These are phyloP conservation scores for Biscogniauxia sp. DNA, from an alignment of 2,329 filamentous ascomycete species.

Conservation along the genomic window DNA sequence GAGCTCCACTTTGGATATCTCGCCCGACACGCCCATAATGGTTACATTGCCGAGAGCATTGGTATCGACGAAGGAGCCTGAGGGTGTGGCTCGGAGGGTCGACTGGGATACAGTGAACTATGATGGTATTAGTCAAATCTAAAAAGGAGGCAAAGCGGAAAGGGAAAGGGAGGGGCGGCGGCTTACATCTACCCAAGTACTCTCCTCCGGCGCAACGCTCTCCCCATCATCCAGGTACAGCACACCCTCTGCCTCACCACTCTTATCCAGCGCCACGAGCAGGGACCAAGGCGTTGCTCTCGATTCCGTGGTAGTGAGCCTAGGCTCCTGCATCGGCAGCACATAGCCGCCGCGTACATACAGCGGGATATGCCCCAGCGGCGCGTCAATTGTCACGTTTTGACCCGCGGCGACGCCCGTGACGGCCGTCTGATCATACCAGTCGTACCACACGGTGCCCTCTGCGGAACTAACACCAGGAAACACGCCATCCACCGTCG, in stretches of 20 bases:
- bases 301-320: constrained; percentile 62
- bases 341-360: constrained; percentile 67
- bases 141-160: not conserved
- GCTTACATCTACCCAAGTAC: constrained; percentile 50
- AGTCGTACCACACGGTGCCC: constrained; percentile 72
- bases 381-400: constrained; percentile 41
- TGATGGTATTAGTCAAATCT: too few relatives aligned
- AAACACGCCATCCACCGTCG: constrained; percentile 65
- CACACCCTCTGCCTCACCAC: constrained; percentile 56
- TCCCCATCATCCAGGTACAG: constrained; percentile 77
- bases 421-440: constrained; percentile 66
- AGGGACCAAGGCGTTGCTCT: constrained; percentile 66
- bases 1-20: constrained; percentile 46
- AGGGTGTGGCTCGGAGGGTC: constrained; percentile 45
- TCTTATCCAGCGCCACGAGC: constrained; percentile 56
- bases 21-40: constrained; percentile 52
- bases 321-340: constrained; percentile 66
- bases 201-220: constrained; percentile 56
- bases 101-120: constrained; percentile 43
- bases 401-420: constrained; percentile 32
- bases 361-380: constrained; percentile 68
- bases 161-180: not conserved
- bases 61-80: constrained; percentile 53
- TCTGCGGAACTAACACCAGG: constrained; percentile 53
- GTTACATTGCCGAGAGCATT: constrained; percentile 63